Evolutionary conservation across 2,329 filamentous ascomycete species (phyloP).

Genomic region (Amylocarpus encephaloides): DNA sequence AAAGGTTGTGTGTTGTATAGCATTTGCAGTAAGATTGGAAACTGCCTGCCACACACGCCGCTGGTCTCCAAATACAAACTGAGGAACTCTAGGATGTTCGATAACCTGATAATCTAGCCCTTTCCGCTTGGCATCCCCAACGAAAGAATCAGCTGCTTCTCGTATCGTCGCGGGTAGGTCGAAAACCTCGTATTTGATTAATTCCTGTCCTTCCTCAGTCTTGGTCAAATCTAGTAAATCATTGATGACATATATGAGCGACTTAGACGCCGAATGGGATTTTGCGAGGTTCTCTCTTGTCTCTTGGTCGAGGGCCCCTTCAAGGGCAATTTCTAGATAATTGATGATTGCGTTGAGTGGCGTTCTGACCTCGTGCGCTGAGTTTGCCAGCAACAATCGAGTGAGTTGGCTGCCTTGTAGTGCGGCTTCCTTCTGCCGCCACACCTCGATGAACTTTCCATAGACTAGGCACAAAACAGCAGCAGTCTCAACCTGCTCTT

Average conservation of each 20-base stretch:
- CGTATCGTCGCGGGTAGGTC: constrained; percentile 63
- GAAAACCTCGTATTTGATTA: constrained; percentile 77
- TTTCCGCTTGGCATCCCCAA: constrained; percentile 69
- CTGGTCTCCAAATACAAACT: constrained; percentile 69
- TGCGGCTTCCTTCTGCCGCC: constrained; percentile 83
- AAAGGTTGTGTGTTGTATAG: constrained; percentile 66
- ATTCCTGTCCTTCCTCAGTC: constrained; percentile 70
- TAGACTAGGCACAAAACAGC: constrained; percentile 85
- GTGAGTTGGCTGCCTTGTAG: constrained; percentile 78
- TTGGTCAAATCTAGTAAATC: constrained; percentile 85
- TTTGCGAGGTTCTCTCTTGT: constrained; percentile 77
- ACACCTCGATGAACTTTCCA: constrained; percentile 80
- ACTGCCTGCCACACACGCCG: constrained; percentile 75
- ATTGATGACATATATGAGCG: constrained; percentile 89
- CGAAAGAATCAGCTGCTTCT: constrained; percentile 73
- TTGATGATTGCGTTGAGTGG: constrained; percentile 93
- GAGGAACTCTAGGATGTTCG: constrained; percentile 62
- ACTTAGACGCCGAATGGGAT: constrained; percentile 88
- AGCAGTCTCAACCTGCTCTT: constrained; percentile 83
- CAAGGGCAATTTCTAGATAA: constrained; percentile 83
- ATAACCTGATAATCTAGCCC: constrained; percentile 62
- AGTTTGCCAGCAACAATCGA: constrained; percentile 73
- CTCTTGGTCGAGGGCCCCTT: constrained; percentile 71
- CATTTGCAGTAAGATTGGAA: constrained; percentile 78
- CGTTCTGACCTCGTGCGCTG: constrained; percentile 85